phyloP scores from a whole-genome alignment of 2,329 filamentous ascomycete genomes.

The Monilinia aucupariae region DNA sequence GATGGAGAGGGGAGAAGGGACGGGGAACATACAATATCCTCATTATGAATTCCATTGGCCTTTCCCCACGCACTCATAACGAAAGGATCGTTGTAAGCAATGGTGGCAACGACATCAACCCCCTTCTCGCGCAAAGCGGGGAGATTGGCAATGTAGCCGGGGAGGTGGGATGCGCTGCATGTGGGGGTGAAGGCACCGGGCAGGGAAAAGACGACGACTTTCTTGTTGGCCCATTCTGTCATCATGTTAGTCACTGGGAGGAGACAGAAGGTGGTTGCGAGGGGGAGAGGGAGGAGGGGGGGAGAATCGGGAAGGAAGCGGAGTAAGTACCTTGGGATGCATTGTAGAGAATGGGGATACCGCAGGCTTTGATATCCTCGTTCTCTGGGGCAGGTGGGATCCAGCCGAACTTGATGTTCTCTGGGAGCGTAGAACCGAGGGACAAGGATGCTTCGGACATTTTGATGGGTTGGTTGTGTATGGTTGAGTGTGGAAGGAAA shows the following conservation, averaged over 20 bases:
- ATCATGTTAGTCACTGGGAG: background rate
- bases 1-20: background rate
- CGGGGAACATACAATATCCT: slow-evolving; percentile 52
- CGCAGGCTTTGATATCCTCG: slow-evolving; percentile 66
- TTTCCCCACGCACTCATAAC: slow-evolving; percentile 71
- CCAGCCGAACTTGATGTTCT: slow-evolving; percentile 77
- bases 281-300: no score
- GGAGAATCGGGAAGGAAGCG: no score
- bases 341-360: slow-evolving; percentile 70
- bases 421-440: slow-evolving; percentile 77
- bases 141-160: slow-evolving; percentile 61
- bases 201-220: slow-evolving; percentile 64
- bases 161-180: slow-evolving; percentile 63
- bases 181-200: slow-evolving; percentile 67
- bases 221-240: slow-evolving; percentile 60
- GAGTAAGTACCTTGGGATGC: slow-evolving; percentile 61
- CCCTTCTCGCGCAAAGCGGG: slow-evolving; percentile 57
- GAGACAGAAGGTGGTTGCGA: background rate
- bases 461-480: slow-evolving; percentile 6
- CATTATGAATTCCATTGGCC: slow-evolving; percentile 59
- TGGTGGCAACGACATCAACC: slow-evolving; percentile 61
- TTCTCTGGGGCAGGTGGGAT: slow-evolving; percentile 69
- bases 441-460: slow-evolving; percentile 38
- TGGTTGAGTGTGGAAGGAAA: background rate
- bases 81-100: slow-evolving; percentile 63